Evolutionary conservation across 2,329 filamentous ascomycete genomes (phyloP).

Genomic region (Penicillium sp.): DNA sequence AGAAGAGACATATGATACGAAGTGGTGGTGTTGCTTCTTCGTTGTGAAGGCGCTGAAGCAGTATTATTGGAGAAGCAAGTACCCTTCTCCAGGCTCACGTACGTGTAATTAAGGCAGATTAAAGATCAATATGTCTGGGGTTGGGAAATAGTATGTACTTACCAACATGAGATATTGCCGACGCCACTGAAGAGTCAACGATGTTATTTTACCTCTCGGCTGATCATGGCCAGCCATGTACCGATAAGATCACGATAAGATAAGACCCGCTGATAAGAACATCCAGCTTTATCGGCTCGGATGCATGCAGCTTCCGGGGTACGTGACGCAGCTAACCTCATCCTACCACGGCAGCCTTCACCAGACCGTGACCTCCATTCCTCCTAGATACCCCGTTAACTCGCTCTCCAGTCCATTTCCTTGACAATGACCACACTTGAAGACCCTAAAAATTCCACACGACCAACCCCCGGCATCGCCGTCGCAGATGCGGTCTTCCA

Average conservation of each 20-base stretch:
- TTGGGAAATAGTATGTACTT: background rate
- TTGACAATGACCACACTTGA: slow-evolving; percentile 11
- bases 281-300: slow-evolving; percentile 2
- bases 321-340: background rate
- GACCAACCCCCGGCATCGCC: slow-evolving; percentile 36
- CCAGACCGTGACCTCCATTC: background rate
- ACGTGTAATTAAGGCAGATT: background rate
- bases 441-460: slow-evolving; percentile 27
- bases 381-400: background rate
- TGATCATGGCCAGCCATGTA: too few species aligned
- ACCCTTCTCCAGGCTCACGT: background rate
- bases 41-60: background rate
- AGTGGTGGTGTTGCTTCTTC: background rate
- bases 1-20: background rate
- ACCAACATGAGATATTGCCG: too few species aligned
- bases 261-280: background rate
- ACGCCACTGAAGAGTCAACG: too few species aligned
- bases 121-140: background rate
- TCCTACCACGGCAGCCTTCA: background rate
- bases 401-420: background rate
- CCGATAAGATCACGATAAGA: background rate
- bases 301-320: background rate
- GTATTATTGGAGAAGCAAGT: too few species aligned
- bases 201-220: too few species aligned
- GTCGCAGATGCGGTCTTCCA: slow-evolving; percentile 33